Percentiles rank a stretch among this genome's conserved stretches.
phyloP scores from a whole-genome alignment of 108 stramenopile species.

The Cyclostephanos tholiformis region DNA sequence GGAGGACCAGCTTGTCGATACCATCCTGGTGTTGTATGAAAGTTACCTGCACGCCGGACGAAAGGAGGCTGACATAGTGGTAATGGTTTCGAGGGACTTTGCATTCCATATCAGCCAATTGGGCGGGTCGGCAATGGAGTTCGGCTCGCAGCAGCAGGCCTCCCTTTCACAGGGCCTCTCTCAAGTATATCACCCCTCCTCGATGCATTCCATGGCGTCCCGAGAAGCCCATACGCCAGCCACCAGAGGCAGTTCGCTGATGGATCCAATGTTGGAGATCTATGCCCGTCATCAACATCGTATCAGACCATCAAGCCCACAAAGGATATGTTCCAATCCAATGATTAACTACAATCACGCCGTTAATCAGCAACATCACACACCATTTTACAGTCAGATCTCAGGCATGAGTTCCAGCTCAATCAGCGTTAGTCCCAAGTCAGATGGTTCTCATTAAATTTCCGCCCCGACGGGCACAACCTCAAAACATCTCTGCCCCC shows the following conservation, averaged over 20 bases:
- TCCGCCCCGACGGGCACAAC: not conserved
- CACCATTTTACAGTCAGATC: not conserved
- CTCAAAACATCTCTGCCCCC: not conserved
- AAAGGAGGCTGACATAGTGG: slow-evolving; percentile 70
- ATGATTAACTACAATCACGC: not conserved
- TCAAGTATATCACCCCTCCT: no score
- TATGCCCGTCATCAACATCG: not conserved
- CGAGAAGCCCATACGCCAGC: no score
- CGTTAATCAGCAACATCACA: not conserved
- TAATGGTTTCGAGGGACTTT: slow-evolving; percentile 79
- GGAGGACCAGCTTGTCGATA: slow-evolving; percentile 72
- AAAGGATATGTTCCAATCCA: not conserved
- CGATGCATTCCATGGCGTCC: no score
- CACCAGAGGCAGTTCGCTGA: no score
- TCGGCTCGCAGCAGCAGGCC: not conserved
- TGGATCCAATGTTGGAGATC: not conserved
- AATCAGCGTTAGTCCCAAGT: not conserved
- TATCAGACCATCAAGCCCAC: not conserved
- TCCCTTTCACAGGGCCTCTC: no score
- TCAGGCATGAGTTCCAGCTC: no score
- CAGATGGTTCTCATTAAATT: not conserved
- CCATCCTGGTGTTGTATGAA: slow-evolving; percentile 76
- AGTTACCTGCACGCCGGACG: slow-evolving; percentile 76
- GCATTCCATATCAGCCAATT: slow-evolving; percentile 33
- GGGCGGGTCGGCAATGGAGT: not conserved